Conservation (phyloP, 345 rosid species). For the Ceriops tagal region DNA sequence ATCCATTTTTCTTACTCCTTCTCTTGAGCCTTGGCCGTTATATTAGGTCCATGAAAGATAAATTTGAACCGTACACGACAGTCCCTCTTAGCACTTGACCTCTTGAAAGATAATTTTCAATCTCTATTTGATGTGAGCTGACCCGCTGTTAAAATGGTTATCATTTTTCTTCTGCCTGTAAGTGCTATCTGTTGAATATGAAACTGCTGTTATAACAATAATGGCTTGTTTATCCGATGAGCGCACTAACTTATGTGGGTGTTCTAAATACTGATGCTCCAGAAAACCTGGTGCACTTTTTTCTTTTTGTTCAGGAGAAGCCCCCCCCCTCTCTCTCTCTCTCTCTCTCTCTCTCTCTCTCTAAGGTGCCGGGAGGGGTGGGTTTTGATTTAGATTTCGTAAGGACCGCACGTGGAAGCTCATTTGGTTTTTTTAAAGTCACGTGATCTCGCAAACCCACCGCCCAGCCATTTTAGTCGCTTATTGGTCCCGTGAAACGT, state of each 20-base stretch:
- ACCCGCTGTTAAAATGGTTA: too few relatives aligned
- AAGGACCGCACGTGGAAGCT: not conserved
- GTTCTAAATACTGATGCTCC: too few relatives aligned
- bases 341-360: not conserved
- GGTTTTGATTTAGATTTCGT: not conserved
- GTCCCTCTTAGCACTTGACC: too few relatives aligned
- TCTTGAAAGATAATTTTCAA: too few relatives aligned
- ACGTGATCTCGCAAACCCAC: constrained; percentile 2
- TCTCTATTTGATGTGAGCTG: too few relatives aligned
- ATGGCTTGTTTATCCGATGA: too few relatives aligned
- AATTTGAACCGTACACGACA: not conserved
- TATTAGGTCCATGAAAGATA: not conserved
- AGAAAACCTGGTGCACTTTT: too few relatives aligned
- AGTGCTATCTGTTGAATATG: too few relatives aligned
- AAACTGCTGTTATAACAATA: too few relatives aligned
- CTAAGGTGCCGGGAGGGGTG: not conserved
- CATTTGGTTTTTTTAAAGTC: not conserved
- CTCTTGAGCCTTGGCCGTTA: not conserved
- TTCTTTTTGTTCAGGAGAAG: not conserved
- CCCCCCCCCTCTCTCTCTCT: too few relatives aligned
- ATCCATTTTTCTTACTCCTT: not conserved
- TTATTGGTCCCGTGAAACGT: not conserved
- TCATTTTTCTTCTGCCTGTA: too few relatives aligned
- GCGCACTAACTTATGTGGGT: too few relatives aligned
- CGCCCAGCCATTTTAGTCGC: not conserved